Base-by-base conservation (phyloP, 306 rosid species). In the Prunus mira region DNA sequence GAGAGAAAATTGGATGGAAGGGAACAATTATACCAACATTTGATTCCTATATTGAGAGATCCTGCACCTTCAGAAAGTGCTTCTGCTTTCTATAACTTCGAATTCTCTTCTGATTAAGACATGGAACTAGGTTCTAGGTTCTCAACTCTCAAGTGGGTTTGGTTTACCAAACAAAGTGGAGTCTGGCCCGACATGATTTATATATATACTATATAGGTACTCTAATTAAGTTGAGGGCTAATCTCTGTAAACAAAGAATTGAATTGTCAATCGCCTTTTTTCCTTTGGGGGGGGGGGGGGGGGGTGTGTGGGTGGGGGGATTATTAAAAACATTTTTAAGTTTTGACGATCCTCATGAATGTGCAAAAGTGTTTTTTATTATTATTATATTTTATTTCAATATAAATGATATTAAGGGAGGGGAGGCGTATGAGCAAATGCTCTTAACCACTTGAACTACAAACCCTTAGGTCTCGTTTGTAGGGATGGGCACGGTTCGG, bases 61-160 rank as follows among this genome's bases (percentile, higher is more conserved):
- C 74, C 49, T 71, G 51, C 27, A 52, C n/a, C 47, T 62, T 73
- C 34, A 51, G 17, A 81, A 64, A 45, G 74, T 15, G 28, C 24
- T 71, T 71, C 24, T 46, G 56, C 56, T 49, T 45, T 61, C 47
- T 20, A 1, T 55, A 25, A 69, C 77, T 45, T 50, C 14, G 43
- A 60, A 82, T 68, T 28, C 50, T 12, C 28, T 34, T 50, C 28
- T 18, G 82, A 82, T 38, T 67, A 17, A 41, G 87, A 58, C 78
- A 78, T 28, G 81, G 85, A 84, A 84, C 78, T 45, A 17, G 85
- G 81, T 72, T 84, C 84, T 71, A 9, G 76, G 34, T 55, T 45
- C 70, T 61, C 47, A 63, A 54, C 24, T 19, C 80, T 67, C 77
- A 55, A 77, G 65, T 77, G 62, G 71, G 38, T 57, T 66, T 61